phyloP scores from a whole-genome alignment of 257 asterid species.

The Jacaranda copaia region DNA sequence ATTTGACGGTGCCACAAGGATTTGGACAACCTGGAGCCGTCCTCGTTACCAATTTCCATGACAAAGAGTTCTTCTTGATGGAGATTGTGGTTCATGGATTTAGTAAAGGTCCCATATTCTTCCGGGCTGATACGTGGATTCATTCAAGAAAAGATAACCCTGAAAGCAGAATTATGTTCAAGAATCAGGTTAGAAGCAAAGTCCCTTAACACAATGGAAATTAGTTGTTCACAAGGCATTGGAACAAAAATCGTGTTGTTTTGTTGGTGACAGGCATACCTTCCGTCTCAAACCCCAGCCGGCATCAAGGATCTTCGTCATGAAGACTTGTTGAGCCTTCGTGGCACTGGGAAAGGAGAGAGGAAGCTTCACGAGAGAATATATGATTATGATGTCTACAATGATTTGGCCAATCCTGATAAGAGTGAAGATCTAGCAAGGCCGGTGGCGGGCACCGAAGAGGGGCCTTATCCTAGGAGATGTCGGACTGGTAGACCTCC shows the following conservation, averaged over 20 bases:
- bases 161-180: conserved; percentile 79
- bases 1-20: conserved; percentile 67
- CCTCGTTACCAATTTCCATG: conserved; percentile 75
- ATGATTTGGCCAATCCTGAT: conserved; percentile 90
- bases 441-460: conserved; percentile 67
- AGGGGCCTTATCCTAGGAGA: conserved; percentile 91
- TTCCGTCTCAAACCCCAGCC: conserved; percentile 84
- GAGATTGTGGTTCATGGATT: conserved; percentile 82
- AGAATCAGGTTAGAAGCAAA: conserved; percentile 60
- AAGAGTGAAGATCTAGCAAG: conserved; percentile 65
- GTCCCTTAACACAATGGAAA: neutral
- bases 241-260: neutral
- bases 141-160: conserved; percentile 79
- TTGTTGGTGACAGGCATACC: conserved; percentile 62
- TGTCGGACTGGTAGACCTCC: conserved; percentile 86
- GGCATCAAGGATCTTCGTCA: conserved; percentile 83
- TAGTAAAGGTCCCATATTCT: conserved; percentile 65
- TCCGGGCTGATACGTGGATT: conserved; percentile 87
- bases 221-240: neutral
- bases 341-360: conserved; percentile 76
- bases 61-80: conserved; percentile 77
- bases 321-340: conserved; percentile 67
- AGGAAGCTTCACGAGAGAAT: conserved; percentile 79
- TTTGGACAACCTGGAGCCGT: conserved; percentile 88
- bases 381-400: conserved; percentile 83